Evolutionary conservation across 2,329 filamentous ascomycete species (phyloP), one percentile per base, ranked within the genome.

Genomic region (Fusarium subglutinans): DNA sequence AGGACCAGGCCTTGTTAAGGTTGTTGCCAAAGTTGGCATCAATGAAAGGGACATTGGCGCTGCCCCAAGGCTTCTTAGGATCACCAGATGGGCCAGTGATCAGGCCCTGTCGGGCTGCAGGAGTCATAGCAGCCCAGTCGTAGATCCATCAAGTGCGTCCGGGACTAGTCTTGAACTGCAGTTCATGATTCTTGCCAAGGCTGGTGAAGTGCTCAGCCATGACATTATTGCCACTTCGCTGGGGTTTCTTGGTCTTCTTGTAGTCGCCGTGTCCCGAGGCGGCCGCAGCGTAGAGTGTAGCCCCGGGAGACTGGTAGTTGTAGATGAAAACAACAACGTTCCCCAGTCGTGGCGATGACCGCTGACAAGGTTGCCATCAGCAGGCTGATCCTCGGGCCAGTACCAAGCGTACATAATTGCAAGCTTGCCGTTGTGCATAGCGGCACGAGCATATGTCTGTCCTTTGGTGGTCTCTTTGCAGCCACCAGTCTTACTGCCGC

Each of bases 371-470:
- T 79, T 67, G 1, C 81, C 81, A 20, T 66, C 60, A n/a, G 65
- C 80, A 17, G 84, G 83, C 70, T 81, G 77, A 66, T 86, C 84
- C 78, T 87, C 86, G 57, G 85, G 85, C 75, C 84, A 81, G 75
- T 85, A 86, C 84, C 84, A 85, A 10, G 82, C 77, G 73, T 84
- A 85, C 82, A 85, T 83, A 70, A 85, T 81, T 57, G 77, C 81
- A 54, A 80, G 81, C 50, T 77, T 72, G 48, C 71, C 78, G 20
- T 79, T 78, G 66, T 80, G 76, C 33, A 68, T 64, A 8, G 69
- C 72, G 24, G 76, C 78, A 18, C 83, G 79, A 28, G 79, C 81
- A 70, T 85, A 85, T 6, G 82, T 80, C 72, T 85, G 83, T 38
- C 83, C 83, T 20, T 78, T 80, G 68, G 57, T 79, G 2, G 58